phyloP scores from a whole-genome alignment of 2,329 filamentous ascomycete species.

The Aspergillus sp. region DNA sequence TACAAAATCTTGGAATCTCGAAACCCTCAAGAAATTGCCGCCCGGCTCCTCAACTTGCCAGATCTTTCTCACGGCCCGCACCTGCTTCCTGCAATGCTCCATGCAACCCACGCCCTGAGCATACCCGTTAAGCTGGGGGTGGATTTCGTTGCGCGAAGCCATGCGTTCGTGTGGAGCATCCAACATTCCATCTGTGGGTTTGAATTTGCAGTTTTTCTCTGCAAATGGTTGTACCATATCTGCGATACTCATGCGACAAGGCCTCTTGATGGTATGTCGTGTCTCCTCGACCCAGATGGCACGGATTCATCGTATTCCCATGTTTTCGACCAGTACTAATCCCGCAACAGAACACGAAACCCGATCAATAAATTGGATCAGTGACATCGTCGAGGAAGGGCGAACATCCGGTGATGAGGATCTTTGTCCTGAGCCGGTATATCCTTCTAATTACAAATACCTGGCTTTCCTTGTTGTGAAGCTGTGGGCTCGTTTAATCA shows the following conservation, averaged over 20 bases:
- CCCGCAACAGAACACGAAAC: slow-evolving; percentile 12
- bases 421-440: not conserved
- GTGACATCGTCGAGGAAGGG: slow-evolving; percentile 23
- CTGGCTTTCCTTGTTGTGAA: slow-evolving; percentile 17
- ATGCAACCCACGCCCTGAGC: slow-evolving; percentile 66
- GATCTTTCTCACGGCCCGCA: slow-evolving; percentile 52
- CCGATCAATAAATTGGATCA: slow-evolving; percentile 17
- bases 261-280: slow-evolving; percentile 11
- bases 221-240: slow-evolving; percentile 23
- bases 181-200: slow-evolving; percentile 26
- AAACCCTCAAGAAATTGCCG: slow-evolving; percentile 53
- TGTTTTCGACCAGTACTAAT: too few relatives aligned
- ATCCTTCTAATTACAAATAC: slow-evolving; percentile 9
- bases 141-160: slow-evolving; percentile 18
- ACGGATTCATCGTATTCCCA: too few relatives aligned
- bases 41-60: slow-evolving; percentile 45
- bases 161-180: slow-evolving; percentile 24
- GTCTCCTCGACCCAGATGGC: too few relatives aligned
- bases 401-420: slow-evolving; percentile 18
- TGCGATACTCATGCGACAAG: not conserved
- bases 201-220: slow-evolving; percentile 25
- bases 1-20: slow-evolving; percentile 59
- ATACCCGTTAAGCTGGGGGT: slow-evolving; percentile 42
- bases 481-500: slow-evolving; percentile 24
- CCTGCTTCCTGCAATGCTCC: slow-evolving; percentile 62